phyloP scores from a whole-genome alignment of 2,329 filamentous ascomycete genomes.

The Sporothrix euskadiensis region DNA sequence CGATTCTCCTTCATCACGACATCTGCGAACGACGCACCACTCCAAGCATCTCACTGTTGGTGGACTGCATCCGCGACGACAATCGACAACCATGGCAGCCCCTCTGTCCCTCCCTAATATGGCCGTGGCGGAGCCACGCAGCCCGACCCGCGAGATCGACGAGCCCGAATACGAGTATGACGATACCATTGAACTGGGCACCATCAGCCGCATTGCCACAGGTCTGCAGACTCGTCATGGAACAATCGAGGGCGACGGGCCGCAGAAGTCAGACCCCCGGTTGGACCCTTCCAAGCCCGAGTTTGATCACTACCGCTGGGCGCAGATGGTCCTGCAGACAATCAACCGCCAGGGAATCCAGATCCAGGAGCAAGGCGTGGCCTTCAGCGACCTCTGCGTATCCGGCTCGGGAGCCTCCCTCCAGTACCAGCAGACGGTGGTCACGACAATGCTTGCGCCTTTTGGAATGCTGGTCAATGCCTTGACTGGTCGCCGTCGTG shows the following conservation, averaged over 20 bases:
- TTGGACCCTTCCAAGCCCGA: not conserved
- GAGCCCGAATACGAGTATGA: not conserved
- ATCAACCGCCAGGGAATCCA: conserved; percentile 2
- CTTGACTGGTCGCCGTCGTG: conserved; percentile 46
- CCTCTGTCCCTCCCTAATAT: not conserved
- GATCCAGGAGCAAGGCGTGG: not conserved
- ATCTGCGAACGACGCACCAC: not conserved
- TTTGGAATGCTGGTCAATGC: conserved; percentile 37
- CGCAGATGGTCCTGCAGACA: conserved; percentile 1
- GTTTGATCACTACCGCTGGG: conserved; percentile 17
- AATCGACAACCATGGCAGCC: conserved; percentile 1
- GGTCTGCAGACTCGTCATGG: not conserved
- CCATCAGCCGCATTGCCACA: conserved; percentile 3
- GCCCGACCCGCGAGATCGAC: not conserved
- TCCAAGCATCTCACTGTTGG: not conserved
- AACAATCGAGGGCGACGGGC: not conserved
- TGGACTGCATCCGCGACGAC: not conserved
- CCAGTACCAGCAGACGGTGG: conserved; percentile 69
- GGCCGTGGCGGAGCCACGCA: conserved; percentile 1
- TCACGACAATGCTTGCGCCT: conserved; percentile 56
- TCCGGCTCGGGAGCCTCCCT: conserved; percentile 41
- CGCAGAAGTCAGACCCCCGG: not conserved
- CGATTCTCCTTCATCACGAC: not conserved
- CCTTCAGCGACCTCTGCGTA: not conserved
- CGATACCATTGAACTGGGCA: conserved; percentile 3